Evolutionary conservation across 495 filamentous ascomycete genomes (phyloP), one percentile per base, ranked within the genome.

Genomic region (Lasiosphaeria miniovina): DNA sequence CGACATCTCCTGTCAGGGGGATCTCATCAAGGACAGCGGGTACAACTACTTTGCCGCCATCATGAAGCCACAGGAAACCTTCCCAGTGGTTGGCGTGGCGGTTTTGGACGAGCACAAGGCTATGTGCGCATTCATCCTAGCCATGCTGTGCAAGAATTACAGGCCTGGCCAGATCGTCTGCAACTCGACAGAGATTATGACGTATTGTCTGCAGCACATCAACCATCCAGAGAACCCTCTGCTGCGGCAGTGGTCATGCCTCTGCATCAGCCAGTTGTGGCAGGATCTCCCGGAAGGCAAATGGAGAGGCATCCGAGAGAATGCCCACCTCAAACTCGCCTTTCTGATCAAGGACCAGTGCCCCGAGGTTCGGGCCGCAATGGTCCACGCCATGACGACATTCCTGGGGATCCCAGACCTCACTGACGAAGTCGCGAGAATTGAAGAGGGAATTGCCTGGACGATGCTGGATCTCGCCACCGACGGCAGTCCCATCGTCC

Each of bases 91-190:
- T 11, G 93, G 96, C 3, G 86, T 93, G 31, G 81, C 82, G 12
- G 94, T 96, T 68, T 85, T 86, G 49, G 89, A 89, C 60, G 93
- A 97, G 71, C 95, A 99, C 73, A 89, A 93, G 68, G 93, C 95
- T 24, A 99, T 99, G 94, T 98, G 93, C 68, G 94, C 94, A 4
- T 99, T 99, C 67, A 95, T 99, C 57, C 82, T 98, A 40, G 88
- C 94, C 12, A 96, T 96, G 79, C 90, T 99, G 60, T 99, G 94
- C 82, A 93, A 93, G 64, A 89, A 87, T 40, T 97, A 93, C 68
- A 86, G 84, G 43, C 91, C 93, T 69, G 94, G 92, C 3, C 91
- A 97, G 70, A 86, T 88, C 41, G 90, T 96, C 8, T 96, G 93
- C 68, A 84, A 86, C 65, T 85, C 88, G 55, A 89, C 89, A 0